Conservation (phyloP, 139 green algal species). For the Coelastrella sp. region DNA sequence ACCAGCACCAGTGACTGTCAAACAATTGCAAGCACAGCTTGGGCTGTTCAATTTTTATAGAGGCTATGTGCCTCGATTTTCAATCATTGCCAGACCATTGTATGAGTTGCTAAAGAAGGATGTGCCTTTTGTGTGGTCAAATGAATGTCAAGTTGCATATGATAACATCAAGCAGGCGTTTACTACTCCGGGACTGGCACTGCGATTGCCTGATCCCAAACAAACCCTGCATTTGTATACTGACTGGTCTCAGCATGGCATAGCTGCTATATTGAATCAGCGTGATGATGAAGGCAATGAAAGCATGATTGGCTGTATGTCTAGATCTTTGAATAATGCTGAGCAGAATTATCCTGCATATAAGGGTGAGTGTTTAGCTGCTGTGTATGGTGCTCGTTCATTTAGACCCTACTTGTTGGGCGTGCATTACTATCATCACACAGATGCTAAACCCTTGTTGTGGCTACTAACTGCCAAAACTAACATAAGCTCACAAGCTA, state of each 20-base stretch:
- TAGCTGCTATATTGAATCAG: slow-evolving; percentile 54
- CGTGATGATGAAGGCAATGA: slow-evolving; percentile 1
- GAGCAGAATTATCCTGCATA: slow-evolving; percentile 16
- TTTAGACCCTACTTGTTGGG: background rate
- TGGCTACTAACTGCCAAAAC: background rate
- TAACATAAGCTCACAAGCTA: background rate
- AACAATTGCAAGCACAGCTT: slow-evolving; percentile 44
- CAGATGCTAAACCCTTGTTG: slow-evolving; percentile 15
- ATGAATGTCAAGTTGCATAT: slow-evolving; percentile 21
- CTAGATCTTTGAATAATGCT: slow-evolving; percentile 28
- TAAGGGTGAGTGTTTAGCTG: background rate
- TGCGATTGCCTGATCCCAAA: background rate
- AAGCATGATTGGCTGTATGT: slow-evolving; percentile 18
- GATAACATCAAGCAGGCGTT: slow-evolving; percentile 22
- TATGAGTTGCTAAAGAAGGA: slow-evolving; percentile 46
- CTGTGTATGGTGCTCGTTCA: background rate
- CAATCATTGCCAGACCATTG: slow-evolving; percentile 41
- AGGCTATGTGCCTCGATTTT: slow-evolving; percentile 46
- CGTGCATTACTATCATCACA: slow-evolving; percentile 7
- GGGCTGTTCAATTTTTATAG: slow-evolving; percentile 55
- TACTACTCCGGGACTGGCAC: background rate
- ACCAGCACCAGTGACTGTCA: too few relatives aligned
- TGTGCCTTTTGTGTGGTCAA: slow-evolving; percentile 24
- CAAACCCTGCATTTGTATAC: slow-evolving; percentile 35
- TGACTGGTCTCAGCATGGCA: slow-evolving; percentile 24